Conservation (phyloP, 163 green algal genomes). For the Chlorella variabilis region DNA sequence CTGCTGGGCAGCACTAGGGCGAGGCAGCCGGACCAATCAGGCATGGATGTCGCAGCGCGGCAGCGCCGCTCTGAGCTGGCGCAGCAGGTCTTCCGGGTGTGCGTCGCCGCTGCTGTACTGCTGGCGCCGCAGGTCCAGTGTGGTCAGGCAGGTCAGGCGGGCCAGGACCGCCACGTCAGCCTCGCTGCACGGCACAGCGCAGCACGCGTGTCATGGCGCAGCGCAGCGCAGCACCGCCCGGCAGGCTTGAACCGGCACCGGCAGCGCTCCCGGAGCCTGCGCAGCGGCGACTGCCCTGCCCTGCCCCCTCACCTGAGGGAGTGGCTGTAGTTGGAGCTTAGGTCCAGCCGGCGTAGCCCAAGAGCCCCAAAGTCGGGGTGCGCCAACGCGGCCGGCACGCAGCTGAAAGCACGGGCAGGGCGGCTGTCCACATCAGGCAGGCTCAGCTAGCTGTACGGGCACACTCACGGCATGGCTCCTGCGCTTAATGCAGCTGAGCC, state of each 20-base stretch:
- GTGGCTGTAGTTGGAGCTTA: slow-evolving; percentile 4
- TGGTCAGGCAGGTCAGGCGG: not conserved
- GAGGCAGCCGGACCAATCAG: too few relatives aligned
- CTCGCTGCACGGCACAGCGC: not conserved
- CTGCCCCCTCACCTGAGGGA: not conserved
- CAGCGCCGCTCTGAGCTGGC: not conserved
- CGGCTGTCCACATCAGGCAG: too few relatives aligned
- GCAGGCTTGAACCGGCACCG: too few relatives aligned
- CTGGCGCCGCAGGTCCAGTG: not conserved
- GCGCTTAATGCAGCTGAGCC: too few relatives aligned
- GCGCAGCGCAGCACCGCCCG: too few relatives aligned
- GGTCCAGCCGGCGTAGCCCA: not conserved
- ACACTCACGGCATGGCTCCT: too few relatives aligned
- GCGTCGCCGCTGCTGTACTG: not conserved
- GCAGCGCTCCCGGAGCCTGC: too few relatives aligned
- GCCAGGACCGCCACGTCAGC: slow-evolving; percentile 2
- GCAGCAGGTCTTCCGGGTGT: not conserved
- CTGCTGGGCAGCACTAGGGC: too few relatives aligned
- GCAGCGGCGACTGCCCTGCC: too few relatives aligned
- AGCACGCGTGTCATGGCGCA: too few relatives aligned
- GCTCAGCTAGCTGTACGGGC: too few relatives aligned
- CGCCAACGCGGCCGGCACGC: not conserved
- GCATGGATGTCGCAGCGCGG: not conserved
- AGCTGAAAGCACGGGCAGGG: not conserved
- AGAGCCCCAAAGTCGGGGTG: not conserved